phyloP scores from a whole-genome alignment of 2,329 filamentous ascomycete genomes.

The Calonectria crousiana region DNA sequence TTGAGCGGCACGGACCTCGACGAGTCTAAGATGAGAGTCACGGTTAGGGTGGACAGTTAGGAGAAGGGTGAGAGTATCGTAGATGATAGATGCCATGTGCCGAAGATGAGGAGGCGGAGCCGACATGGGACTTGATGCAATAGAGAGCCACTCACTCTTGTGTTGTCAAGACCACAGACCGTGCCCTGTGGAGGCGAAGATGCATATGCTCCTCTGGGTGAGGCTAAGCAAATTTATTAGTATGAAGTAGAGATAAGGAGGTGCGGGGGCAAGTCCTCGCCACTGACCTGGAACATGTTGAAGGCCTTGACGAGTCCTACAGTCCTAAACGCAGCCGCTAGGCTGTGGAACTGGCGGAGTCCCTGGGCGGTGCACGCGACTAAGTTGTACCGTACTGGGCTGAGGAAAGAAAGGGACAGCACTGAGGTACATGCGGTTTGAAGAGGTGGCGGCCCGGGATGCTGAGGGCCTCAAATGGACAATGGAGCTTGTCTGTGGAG shows the following conservation, averaged over 20 bases:
- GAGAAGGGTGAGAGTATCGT: not conserved
- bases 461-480: not conserved
- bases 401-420: not conserved
- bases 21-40: conserved; percentile 65
- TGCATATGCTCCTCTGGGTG: conserved; percentile 81
- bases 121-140: not conserved
- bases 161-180: conserved; percentile 83
- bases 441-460: not conserved
- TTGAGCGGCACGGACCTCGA: conserved; percentile 94
- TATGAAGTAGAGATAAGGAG: not conserved
- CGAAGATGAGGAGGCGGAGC: not conserved
- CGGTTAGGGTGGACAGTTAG: not conserved
- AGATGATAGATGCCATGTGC: not conserved
- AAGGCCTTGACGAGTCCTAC: conserved; percentile 5
- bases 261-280: conserved; percentile 3
- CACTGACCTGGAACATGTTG: conserved; percentile 45
- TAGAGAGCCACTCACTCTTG: conserved; percentile 70
- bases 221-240: conserved; percentile 55
- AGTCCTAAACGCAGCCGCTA: conserved; percentile 17
- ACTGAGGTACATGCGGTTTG: not conserved
- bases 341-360: conserved; percentile 1
- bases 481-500: conserved; percentile 10
- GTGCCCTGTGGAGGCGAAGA: conserved; percentile 84
- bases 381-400: not conserved
- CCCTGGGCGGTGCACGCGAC: conserved; percentile 15